These are phyloP conservation scores for Fusarium kyushuense DNA, from an alignment of 2,329 filamentous ascomycete genomes.

Conservation along the genomic window DNA sequence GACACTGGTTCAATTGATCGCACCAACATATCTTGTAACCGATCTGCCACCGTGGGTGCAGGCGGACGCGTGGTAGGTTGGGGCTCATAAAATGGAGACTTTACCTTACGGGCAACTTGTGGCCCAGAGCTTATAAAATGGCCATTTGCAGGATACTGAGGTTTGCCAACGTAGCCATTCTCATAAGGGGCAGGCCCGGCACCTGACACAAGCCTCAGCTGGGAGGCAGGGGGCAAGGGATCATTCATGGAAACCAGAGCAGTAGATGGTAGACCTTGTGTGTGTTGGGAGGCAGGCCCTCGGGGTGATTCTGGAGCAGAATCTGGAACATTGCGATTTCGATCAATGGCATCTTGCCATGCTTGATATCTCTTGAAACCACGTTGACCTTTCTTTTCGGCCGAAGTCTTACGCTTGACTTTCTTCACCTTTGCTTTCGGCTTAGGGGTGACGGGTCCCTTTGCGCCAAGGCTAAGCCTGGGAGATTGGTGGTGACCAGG, in stretches of 20 bases:
- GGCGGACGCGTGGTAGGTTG: slow-evolving; percentile 41
- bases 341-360: slow-evolving; percentile 56
- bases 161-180: slow-evolving; percentile 49
- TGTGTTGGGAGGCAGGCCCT: slow-evolving; percentile 17
- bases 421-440: slow-evolving; percentile 45
- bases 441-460: slow-evolving; percentile 34
- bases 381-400: slow-evolving; percentile 55
- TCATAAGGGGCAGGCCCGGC: slow-evolving; percentile 43
- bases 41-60: slow-evolving; percentile 24
- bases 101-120: slow-evolving; percentile 48
- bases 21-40: slow-evolving; percentile 58
- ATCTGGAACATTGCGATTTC: slow-evolving; percentile 37
- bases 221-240: slow-evolving; percentile 36
- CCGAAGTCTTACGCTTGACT: slow-evolving; percentile 46
- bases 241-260: slow-evolving; percentile 22
- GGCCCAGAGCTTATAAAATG: slow-evolving; percentile 33
- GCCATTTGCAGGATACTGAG: slow-evolving; percentile 32
- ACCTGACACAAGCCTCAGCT: slow-evolving; percentile 36
- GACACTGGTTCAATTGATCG: slow-evolving; percentile 61
- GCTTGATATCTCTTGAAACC: slow-evolving; percentile 63
- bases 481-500: slow-evolving; percentile 36
- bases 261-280: slow-evolving; percentile 24
- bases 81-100: slow-evolving; percentile 38
- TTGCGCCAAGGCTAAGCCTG: slow-evolving; percentile 24
- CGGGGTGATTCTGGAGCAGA: slow-evolving; percentile 27